These are phyloP conservation scores for Plenodomus biglobosus DNA, from an alignment of 2,329 filamentous ascomycete species.

Conservation along the genomic window DNA sequence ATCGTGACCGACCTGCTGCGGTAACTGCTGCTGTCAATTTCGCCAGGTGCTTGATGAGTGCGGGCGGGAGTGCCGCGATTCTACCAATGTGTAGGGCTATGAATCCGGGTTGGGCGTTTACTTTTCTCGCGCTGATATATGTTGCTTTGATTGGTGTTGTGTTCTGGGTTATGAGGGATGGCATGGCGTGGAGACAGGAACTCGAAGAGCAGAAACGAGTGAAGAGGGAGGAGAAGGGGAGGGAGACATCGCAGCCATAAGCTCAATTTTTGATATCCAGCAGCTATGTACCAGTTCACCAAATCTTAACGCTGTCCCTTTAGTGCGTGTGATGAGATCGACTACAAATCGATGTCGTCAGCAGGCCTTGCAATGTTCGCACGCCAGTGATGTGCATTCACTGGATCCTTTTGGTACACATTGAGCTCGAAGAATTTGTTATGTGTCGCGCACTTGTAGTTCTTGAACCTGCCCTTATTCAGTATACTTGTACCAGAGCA, in stretches of 20 bases:
- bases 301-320: neutral
- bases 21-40: constrained; percentile 46
- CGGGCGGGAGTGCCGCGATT: constrained; percentile 43
- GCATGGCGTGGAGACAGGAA: constrained; percentile 35
- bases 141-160: constrained; percentile 27
- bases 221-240: constrained; percentile 6
- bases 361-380: constrained; percentile 48
- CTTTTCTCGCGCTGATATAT: constrained; percentile 43
- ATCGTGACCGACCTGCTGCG: constrained; percentile 44
- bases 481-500: constrained; percentile 1
- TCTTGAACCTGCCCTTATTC: constrained; percentile 47
- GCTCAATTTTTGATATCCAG: neutral
- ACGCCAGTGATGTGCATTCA: constrained; percentile 52
- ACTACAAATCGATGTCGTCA: constrained; percentile 40
- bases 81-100: constrained; percentile 48
- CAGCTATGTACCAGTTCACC: neutral
- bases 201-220: constrained; percentile 18
- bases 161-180: constrained; percentile 36
- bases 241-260: neutral
- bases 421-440: constrained; percentile 55
- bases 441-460: constrained; percentile 49
- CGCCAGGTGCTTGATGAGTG: constrained; percentile 42
- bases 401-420: constrained; percentile 52
- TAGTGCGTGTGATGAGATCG: neutral
- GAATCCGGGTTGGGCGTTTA: constrained; percentile 51